These are phyloP conservation scores for Penicillium cinerascens DNA, from an alignment of 495 filamentous ascomycete genomes.

Conservation along the genomic window DNA sequence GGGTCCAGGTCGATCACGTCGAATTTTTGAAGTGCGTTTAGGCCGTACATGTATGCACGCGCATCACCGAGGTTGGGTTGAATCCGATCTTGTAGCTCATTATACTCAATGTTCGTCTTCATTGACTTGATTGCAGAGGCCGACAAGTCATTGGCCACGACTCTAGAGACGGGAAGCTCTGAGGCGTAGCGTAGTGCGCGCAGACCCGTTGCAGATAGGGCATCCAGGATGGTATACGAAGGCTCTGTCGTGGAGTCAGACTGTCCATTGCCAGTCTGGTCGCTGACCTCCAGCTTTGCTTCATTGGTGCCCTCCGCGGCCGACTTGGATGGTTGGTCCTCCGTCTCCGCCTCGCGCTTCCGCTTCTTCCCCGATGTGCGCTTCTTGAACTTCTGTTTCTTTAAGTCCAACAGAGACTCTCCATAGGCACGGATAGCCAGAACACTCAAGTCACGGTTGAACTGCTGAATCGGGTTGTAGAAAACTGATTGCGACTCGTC, in stretches of 20 bases:
- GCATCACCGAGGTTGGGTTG: conserved; percentile 74
- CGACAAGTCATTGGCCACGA: conserved; percentile 89
- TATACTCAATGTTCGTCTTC: conserved; percentile 77
- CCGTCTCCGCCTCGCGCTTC: conserved; percentile 34
- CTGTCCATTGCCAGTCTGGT: conserved; percentile 5
- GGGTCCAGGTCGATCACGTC: conserved; percentile 96
- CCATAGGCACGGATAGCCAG: conserved; percentile 83
- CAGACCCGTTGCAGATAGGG: conserved; percentile 89
- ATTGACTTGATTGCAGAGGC: conserved; percentile 74
- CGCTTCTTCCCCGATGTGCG: conserved; percentile 49
- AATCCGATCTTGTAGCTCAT: conserved; percentile 67
- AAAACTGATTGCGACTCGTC: conserved; percentile 76
- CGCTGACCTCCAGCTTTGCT: conserved; percentile 10
- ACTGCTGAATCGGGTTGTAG: conserved; percentile 98
- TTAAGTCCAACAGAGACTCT: conserved; percentile 56
- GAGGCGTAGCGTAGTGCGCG: conserved; percentile 88
- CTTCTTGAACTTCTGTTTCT: conserved; percentile 41
- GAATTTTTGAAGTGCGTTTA: conserved; percentile 51
- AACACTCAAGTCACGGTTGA: conserved; percentile 93
- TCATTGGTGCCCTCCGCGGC: conserved; percentile 9
- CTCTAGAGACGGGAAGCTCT: conserved; percentile 77
- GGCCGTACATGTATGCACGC: conserved; percentile 80
- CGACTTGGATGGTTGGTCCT: conserved; percentile 14
- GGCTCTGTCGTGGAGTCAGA: neutral
- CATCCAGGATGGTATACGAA: conserved; percentile 81